Evolutionary conservation across 2,329 filamentous ascomycete genomes (phyloP).

Genomic region (Aspergillus phoenicis): DNA sequence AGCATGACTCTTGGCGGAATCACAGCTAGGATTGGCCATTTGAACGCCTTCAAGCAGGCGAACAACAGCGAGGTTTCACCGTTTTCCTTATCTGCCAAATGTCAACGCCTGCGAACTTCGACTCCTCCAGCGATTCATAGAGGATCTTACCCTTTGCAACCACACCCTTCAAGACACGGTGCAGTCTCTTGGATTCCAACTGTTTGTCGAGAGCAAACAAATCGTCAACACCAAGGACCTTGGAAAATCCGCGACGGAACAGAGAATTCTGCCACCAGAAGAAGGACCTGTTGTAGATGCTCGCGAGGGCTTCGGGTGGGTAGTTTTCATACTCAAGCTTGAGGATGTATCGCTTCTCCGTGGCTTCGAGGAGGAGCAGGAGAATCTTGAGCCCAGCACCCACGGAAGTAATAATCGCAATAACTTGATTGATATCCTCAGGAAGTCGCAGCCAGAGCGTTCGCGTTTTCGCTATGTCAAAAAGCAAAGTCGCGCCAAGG

Average conservation of each 20-base stretch:
- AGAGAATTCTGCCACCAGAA: conserved; percentile 60
- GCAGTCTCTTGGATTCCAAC: conserved; percentile 45
- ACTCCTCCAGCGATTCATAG: accelerated
- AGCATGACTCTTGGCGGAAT: conserved; percentile 38
- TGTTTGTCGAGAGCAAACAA: conserved; percentile 51
- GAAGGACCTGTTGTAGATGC: conserved; percentile 51
- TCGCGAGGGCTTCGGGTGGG: conserved; percentile 56
- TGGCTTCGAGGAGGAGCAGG: conserved; percentile 49
- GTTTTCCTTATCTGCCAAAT: conserved; percentile 29
- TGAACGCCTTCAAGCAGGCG: conserved; percentile 34
- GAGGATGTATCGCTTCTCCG: conserved; percentile 49
- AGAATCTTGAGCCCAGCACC: conserved; percentile 47
- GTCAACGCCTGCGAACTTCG: neutral
- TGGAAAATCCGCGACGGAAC: conserved; percentile 53
- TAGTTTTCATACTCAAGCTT: conserved; percentile 41
- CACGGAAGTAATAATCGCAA: conserved; percentile 48
- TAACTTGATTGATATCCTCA: conserved; percentile 33
- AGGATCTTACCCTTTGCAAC: conserved; percentile 43
- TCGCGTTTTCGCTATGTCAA: conserved; percentile 51
- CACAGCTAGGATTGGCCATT: conserved; percentile 37
- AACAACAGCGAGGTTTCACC: conserved; percentile 33
- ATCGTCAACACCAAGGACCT: conserved; percentile 47
- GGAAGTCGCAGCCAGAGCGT: conserved; percentile 45
- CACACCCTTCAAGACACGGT: conserved; percentile 38
- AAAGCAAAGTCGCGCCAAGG: conserved; percentile 48